Conservation (phyloP, 768 basidiomycete genomes). For the Phlebiopsis flavidoalba region DNA sequence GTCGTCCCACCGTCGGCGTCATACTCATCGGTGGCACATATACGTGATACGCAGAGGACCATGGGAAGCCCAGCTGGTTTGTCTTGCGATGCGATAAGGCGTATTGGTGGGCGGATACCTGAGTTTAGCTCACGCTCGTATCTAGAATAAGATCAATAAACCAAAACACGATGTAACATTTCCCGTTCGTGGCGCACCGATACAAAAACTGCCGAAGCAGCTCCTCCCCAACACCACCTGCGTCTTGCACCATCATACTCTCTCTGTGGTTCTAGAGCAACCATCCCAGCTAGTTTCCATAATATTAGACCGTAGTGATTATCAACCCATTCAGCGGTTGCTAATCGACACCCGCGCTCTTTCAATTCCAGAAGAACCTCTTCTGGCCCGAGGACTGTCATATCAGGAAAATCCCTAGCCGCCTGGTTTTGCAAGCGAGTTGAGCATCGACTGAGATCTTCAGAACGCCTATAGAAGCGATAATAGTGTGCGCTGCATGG, state of each 20-base stretch:
- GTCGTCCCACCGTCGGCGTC: not conserved
- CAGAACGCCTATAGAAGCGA: constrained; percentile 37
- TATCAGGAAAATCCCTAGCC: not conserved
- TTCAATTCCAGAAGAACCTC: constrained; percentile 54
- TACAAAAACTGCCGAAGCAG: constrained; percentile 82
- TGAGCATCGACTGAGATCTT: not conserved
- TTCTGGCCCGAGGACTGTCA: constrained; percentile 37
- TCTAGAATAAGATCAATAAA: constrained; percentile 33
- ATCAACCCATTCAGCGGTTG: constrained; percentile 76
- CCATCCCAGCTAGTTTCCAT: constrained; percentile 93
- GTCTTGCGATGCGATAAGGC: constrained; percentile 80
- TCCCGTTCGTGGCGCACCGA: constrained; percentile 43
- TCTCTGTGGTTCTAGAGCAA: constrained; percentile 60
- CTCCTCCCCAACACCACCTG: constrained; percentile 81
- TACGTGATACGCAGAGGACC: constrained; percentile 77
- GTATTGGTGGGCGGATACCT: constrained; percentile 76
- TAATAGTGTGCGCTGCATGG: constrained; percentile 55
- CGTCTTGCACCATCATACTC: constrained; percentile 40
- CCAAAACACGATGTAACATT: not conserved
- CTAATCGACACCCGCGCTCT: constrained; percentile 57
- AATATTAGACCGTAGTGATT: constrained; percentile 90
- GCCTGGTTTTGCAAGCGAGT: constrained; percentile 11
- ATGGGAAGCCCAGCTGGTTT: constrained; percentile 74
- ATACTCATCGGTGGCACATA: constrained; percentile 26
- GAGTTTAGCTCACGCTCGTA: constrained; percentile 84